These are phyloP conservation scores for Sporothrix variecibatus DNA, from an alignment of 2,329 filamentous ascomycete genomes.

Conservation along the genomic window DNA sequence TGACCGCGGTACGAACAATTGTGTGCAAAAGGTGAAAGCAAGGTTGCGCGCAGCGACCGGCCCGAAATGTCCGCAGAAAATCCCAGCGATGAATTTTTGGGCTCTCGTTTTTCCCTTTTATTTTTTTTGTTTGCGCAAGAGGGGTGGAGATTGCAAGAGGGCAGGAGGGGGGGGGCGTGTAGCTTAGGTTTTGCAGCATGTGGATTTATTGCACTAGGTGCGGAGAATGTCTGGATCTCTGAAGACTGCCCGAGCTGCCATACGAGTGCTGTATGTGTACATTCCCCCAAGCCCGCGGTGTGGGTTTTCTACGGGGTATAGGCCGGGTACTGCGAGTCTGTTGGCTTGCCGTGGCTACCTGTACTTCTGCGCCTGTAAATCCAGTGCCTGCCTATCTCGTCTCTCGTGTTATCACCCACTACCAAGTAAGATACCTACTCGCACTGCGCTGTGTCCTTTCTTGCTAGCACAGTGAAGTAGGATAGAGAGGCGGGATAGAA, in stretches of 20 bases:
- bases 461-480: neutral
- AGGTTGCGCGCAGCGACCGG: conserved; percentile 35
- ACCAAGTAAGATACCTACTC: neutral
- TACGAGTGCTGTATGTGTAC: neutral
- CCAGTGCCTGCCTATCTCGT: too few relatives aligned
- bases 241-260: conserved; percentile 11
- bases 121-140: conserved; percentile 26
- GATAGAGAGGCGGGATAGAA: neutral
- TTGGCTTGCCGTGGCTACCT: neutral
- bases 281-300: conserved; percentile 29
- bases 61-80: conserved; percentile 27
- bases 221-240: conserved; percentile 29
- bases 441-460: neutral
- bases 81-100: conserved; percentile 11
- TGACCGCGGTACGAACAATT: conserved; percentile 37
- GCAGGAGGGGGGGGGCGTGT: neutral
- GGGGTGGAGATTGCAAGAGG: conserved; percentile 18
- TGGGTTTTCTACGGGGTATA: conserved; percentile 26
- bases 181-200: conserved; percentile 12
- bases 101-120: conserved; percentile 23
- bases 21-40: conserved; percentile 10
- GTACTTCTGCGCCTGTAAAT: neutral
- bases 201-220: conserved; percentile 26
- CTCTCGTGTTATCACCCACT: neutral
- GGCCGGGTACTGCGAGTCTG: conserved; percentile 11